Percentiles rank a stretch among this genome's conserved stretches.
These are phyloP conservation scores for Cercospora janseana DNA, from an alignment of 2,329 filamentous ascomycete genomes.

Conservation along the genomic window DNA sequence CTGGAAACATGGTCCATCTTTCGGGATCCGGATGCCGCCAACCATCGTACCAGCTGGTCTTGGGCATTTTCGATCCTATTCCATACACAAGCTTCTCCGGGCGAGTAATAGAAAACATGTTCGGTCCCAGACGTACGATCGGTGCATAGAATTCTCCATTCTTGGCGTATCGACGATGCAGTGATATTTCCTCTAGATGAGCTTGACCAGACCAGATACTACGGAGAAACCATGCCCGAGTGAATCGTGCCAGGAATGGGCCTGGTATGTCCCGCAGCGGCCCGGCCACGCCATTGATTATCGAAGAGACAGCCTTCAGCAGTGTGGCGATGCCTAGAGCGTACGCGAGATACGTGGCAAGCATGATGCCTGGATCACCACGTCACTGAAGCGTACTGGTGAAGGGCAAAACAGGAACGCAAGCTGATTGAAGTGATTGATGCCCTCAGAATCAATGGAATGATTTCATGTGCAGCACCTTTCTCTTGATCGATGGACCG, in stretches of 20 bases:
- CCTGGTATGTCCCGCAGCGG: constrained; percentile 26
- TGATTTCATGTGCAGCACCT: too few species aligned
- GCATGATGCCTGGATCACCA: constrained; percentile 1
- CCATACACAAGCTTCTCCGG: constrained; percentile 27
- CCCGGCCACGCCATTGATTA: constrained; percentile 7
- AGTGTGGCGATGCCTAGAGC: constrained; percentile 5
- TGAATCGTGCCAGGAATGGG: constrained; percentile 27
- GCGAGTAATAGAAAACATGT: constrained; percentile 23
- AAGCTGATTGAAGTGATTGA: too few species aligned
- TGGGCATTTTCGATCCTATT: constrained; percentile 30
- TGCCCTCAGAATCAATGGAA: too few species aligned
- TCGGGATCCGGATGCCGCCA: constrained; percentile 20
- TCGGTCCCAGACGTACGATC: constrained; percentile 29
- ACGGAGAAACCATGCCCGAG: constrained; percentile 26
- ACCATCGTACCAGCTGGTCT: constrained; percentile 25
- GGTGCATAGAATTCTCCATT: constrained; percentile 22
- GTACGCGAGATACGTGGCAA: constrained; percentile 2
- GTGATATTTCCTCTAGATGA: constrained; percentile 26
- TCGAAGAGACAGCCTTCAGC: neutral
- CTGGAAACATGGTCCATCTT: constrained; percentile 22
- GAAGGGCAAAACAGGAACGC: too few species aligned
- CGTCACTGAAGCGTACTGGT: too few species aligned
- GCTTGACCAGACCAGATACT: constrained; percentile 26
- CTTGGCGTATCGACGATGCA: constrained; percentile 25
- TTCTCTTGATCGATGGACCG: too few species aligned